Base-by-base conservation (phyloP, 768 basidiomycete species). In the Sporobolomyces roseus region DNA sequence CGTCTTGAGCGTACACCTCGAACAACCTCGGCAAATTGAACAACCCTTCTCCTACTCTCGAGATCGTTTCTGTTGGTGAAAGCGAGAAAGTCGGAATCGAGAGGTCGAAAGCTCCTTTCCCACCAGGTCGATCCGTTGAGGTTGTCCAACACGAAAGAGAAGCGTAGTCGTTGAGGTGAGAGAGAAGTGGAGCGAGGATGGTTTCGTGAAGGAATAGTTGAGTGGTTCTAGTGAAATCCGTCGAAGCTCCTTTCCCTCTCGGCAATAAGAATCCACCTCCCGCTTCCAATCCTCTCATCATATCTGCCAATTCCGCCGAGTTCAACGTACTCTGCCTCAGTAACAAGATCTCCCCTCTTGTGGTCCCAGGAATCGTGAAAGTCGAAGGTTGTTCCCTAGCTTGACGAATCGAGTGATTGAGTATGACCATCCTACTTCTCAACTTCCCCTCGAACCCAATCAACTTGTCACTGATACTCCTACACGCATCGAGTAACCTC, bases 11-110 rank as follows among this genome's bases (percentile, higher is more conserved):
- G 75, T 96, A 94, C 23, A 93, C 88, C 78, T 98, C 93, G 76
- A 98, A 96, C 21, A 98, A 81, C 63, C 93, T 81, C 3, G 94
- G 91, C 4, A 99, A 84, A 79, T 94, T 96, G 36, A 97, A 82
- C 38, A 99, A 80, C n/a, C 93, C 92, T 76, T 98, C 96, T 3
- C 90, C 89, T 36, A 97, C 87, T 65, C 87, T 86, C 67, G 93
- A 89, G 68, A 96, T 87, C 6, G 84, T 86, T 61, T 91, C 90
- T 62, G 87, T 94, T 1, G 93, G 93, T 14, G 90, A 90, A 17
- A 97, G 82, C 1, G 93, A 96, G 80, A 99, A 99, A 9, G 85
- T 90, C 3, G 96, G 96, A 9, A 98, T 84, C 38, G 84, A 83
- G 32, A 90, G 76, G 66, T 81, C 80, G 64, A 73, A 73, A 12